phyloP scores from a whole-genome alignment of 2,329 filamentous ascomycete genomes.

The Calonectria fujianensis region DNA sequence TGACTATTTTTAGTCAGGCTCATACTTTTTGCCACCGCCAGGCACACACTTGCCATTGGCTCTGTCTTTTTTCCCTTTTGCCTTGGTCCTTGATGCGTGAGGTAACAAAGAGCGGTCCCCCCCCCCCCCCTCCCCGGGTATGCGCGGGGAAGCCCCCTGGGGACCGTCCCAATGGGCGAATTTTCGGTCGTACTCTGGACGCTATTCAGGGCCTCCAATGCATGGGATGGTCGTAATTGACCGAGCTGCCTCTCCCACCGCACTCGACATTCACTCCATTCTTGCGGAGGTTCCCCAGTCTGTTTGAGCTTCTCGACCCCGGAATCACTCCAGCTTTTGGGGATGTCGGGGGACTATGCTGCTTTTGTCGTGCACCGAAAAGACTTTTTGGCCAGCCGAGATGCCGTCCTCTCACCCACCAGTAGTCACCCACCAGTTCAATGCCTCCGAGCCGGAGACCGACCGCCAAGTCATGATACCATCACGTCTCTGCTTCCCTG shows the following conservation, averaged over 20 bases:
- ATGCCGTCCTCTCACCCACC: constrained; percentile 5
- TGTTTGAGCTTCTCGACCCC: constrained; percentile 36
- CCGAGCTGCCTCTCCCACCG: constrained; percentile 47
- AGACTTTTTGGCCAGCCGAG: constrained; percentile 41
- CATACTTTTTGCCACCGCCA: constrained; percentile 8
- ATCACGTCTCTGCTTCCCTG: constrained; percentile 42
- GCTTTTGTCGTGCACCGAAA: constrained; percentile 25
- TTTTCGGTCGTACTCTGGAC: constrained; percentile 60
- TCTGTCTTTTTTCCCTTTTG: background rate
- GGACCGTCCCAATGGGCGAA: constrained; percentile 54
- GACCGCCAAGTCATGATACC: constrained; percentile 40
- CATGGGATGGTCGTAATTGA: constrained; percentile 54
- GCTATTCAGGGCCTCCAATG: constrained; percentile 51
- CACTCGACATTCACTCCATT: constrained; percentile 19
- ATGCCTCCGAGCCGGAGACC: constrained; percentile 52
- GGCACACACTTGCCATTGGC: background rate
- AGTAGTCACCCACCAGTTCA: constrained; percentile 27
- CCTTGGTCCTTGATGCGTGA: background rate
- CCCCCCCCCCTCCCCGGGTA: background rate
- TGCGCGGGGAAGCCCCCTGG: constrained; percentile 46
- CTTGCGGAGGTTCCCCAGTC: constrained; percentile 39
- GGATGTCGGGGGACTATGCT: constrained; percentile 29
- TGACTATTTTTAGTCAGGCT: constrained; percentile 20
- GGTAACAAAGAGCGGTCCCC: no score
- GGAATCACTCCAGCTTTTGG: constrained; percentile 29